Evolutionary conservation across 2,329 filamentous ascomycete species (phyloP), one percentile per base, ranked within the genome.

Genomic region (Penicillium sp.): DNA sequence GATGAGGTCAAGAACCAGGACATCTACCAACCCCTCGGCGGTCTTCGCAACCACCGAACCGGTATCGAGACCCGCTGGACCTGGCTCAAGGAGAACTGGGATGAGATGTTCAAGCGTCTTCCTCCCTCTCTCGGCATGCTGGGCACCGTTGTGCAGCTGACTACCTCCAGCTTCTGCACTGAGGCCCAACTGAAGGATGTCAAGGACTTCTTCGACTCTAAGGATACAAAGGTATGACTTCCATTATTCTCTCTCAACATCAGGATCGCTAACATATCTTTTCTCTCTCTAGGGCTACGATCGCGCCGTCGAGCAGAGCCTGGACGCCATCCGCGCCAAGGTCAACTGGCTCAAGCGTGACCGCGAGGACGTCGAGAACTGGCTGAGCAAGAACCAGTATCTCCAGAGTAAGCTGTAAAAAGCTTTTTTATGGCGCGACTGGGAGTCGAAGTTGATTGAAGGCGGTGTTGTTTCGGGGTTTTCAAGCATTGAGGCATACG

Each of bases 1-100:
- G 84, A 86, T 55, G 87, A 95, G 61, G 88, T 96, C 73, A 95
- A 95, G 79, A 90, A 89, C 58, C 92, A 96, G 72, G 92, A 97
- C 71, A 86, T 96, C 58, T 96, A 96, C 76, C 85, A 96, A 69
- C 92, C 92, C 1, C 82, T 94, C 35, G 83, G 84, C 30, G 89
- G 89, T 7, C 81, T 97, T 25, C 84, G 92, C 52, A 83, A 82
- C 47, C 90, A 95, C 68, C 76, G 84, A 7, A 84, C 85, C 39
- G 92, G 92, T 61, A 88, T 95, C 50, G 78, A 88, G 51, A 88
- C 88, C 7, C 81, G 96, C 51, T 96, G 88, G 81, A 73, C 71
- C 16, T 97, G 90, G 89, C 80, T 95, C 78, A 88, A 86, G 68
- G 80, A 85, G 60, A 94, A 95, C 75, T 97, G 92, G 91, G 88